Base-by-base conservation (phyloP, 2,329 filamentous ascomycete genomes). In the Aureobasidium sp. region DNA sequence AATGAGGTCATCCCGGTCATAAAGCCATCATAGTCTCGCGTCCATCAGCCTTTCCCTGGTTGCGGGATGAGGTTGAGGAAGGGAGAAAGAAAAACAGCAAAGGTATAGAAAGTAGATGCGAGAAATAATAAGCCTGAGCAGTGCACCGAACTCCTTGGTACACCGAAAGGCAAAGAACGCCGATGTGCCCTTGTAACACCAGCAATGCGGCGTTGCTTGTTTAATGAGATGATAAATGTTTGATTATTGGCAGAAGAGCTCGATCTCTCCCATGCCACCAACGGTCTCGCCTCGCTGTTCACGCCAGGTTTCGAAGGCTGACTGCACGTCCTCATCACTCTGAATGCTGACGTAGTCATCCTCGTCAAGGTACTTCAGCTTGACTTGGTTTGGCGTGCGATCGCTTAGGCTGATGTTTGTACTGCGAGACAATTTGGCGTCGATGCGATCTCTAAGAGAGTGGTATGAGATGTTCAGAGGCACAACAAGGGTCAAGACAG, bases 381-480 rank as follows among this genome's bases (percentile, higher is more conserved):
- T 91, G 68, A 97, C 85, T 67, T 88, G 87, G 47, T 64, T 67
- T 55, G 63, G 63, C 37, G 39, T 65, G 15, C 65, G 67, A 65
- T 90, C 89, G 68, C 87, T 87, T 70, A 97, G 92, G 59, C 89
- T 92, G 71, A 90, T 89, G 68, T 83, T 87, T 24, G 91, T 96
- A 69, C 92, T 92, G 61, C 90, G 86, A 64, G 89, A 89, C 63
- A 99, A 84, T 74, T 99, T 99, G 32, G 92, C 91, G 71, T 99
- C 94, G 69, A 99, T 97, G 12, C 94, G 89, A 72, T 97, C 94
- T 66, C 94, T 92, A 61, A 99, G 81, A 27, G 90, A 94, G 67
- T 94, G 90, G 75, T 95, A 97, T 44, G 90, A 88, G 69, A 97
- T 97, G 72, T 95, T 96, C 75, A 91, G 95, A 36, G 91, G 89